These are phyloP conservation scores for Coemansia aciculifera DNA, from an alignment of 192 early-diverging fungal species.

Conservation along the genomic window DNA sequence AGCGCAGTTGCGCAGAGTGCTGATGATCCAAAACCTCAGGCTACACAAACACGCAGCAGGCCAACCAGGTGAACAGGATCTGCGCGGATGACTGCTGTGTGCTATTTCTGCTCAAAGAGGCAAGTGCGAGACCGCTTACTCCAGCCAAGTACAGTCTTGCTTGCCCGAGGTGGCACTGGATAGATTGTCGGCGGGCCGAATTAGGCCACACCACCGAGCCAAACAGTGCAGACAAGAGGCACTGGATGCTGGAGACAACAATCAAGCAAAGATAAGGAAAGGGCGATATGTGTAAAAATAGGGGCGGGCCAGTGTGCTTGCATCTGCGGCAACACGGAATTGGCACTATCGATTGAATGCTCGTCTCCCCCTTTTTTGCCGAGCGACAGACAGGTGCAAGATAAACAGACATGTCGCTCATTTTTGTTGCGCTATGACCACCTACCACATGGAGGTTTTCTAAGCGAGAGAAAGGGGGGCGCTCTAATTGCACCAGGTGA, in stretches of 20 bases:
- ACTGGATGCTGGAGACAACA: background rate
- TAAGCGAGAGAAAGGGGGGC: background rate
- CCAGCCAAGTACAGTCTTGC: background rate
- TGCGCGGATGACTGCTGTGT: slow-evolving; percentile 5
- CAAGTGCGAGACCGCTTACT: background rate
- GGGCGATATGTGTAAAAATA: background rate
- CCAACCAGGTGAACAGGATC: slow-evolving; percentile 10
- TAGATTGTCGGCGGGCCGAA: background rate
- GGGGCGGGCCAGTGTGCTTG: slow-evolving; percentile 5
- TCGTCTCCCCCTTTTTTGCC: background rate
- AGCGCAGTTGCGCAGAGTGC: background rate
- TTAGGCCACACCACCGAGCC: background rate
- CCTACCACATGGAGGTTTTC: slow-evolving; percentile 12
- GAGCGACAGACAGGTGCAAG: slow-evolving; percentile 6
- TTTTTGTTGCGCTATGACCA: slow-evolving; percentile 8
- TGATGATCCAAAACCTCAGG: background rate
- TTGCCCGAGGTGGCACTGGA: background rate
- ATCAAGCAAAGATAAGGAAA: background rate
- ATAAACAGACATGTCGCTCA: background rate
- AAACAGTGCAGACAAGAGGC: background rate
- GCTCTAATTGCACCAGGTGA: slow-evolving; percentile 5
- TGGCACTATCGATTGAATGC: slow-evolving; percentile 3
- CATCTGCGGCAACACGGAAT: background rate
- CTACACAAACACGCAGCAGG: slow-evolving; percentile 1
- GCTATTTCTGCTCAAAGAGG: slow-evolving; percentile 1